phyloP scores from a whole-genome alignment of 805 yeast genomes.

The Wickerhamiella lipophila region DNA sequence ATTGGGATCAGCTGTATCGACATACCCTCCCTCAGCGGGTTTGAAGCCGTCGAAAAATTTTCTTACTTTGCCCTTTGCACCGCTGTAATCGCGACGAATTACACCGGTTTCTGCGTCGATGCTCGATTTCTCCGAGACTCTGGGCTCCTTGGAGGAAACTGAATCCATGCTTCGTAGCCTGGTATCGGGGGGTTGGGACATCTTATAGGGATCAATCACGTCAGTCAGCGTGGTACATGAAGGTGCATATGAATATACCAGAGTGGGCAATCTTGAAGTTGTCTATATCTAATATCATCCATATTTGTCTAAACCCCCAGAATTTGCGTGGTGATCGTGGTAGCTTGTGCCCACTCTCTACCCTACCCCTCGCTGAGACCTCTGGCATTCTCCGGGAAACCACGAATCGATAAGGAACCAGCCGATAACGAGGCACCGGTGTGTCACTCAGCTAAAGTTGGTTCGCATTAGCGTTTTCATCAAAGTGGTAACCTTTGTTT shows the following conservation, averaged over 20 bases:
- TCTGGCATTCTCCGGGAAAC: neutral
- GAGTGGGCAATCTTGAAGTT: neutral
- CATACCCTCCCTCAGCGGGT: constrained; percentile 27
- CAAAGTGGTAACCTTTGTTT: neutral
- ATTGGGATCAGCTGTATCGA: constrained; percentile 27
- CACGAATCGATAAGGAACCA: neutral
- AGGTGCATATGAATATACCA: neutral
- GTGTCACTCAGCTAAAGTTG: too few relatives aligned
- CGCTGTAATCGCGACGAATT: neutral
- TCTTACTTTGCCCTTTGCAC: constrained; percentile 1
- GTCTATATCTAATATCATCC: too few relatives aligned
- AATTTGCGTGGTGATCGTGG: too few relatives aligned
- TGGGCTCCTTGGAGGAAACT: neutral
- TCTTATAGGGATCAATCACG: neutral
- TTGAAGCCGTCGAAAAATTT: constrained; percentile 14
- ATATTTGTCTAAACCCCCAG: too few relatives aligned
- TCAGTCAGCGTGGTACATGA: neutral
- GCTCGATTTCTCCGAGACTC: neutral
- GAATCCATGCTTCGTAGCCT: neutral
- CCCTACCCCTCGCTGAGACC: too few relatives aligned
- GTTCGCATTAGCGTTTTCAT: too few relatives aligned
- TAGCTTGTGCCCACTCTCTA: too few relatives aligned
- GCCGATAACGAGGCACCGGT: neutral
- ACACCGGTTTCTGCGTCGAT: neutral
- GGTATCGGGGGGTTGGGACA: neutral